Conservation (phyloP, 1,139 yeast genomes). For the Cylindricascospora bacillispora region DNA sequence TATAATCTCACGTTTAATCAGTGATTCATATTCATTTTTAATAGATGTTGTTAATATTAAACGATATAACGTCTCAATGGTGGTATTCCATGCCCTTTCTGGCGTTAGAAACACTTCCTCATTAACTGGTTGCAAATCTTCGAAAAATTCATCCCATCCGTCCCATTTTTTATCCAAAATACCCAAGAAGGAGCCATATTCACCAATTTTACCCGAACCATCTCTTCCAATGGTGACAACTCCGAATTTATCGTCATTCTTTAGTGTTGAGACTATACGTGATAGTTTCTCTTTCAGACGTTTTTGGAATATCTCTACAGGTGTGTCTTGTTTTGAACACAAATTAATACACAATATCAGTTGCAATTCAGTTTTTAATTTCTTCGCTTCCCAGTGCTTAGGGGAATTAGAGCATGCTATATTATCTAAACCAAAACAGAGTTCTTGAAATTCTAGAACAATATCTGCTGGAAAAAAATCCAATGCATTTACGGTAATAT, state of each 20-base stretch:
- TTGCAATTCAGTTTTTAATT: conserved; percentile 34
- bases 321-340: background rate
- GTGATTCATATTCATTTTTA: background rate
- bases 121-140: conserved; percentile 27
- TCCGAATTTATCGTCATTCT: conserved; percentile 40
- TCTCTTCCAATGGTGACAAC: conserved; percentile 42
- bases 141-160: conserved; percentile 41
- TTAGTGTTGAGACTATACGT: conserved; percentile 26
- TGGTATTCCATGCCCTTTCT: background rate
- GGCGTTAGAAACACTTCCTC: background rate
- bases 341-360: conserved; percentile 38
- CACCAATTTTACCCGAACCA: conserved; percentile 26
- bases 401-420: background rate
- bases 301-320: conserved; percentile 1
- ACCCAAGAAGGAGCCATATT: conserved; percentile 42
- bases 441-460: no score
- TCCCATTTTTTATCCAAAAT: conserved; percentile 40
- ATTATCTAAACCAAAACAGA: no score
- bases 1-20: background rate
- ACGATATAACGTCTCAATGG: background rate
- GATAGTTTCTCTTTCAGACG: no score
- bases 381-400: conserved; percentile 24
- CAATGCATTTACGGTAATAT: conserved; percentile 23
- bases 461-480: no score
- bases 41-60: background rate